phyloP scores from a whole-genome alignment of 176 grass and related monocot species.

The Triticum turgidum region DNA sequence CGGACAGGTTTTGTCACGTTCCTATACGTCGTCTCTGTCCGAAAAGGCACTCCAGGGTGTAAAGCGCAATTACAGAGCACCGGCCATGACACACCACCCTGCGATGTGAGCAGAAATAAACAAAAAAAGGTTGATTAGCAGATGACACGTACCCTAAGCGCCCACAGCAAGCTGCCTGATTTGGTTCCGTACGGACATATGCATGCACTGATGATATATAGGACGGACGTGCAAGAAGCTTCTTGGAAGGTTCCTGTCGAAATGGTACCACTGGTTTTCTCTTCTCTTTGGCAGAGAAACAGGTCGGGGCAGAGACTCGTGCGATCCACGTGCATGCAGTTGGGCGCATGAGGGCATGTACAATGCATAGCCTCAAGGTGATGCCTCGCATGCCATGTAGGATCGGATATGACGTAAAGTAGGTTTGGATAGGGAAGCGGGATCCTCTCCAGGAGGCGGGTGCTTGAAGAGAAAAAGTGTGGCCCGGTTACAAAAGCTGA shows the following conservation, averaged over 20 bases:
- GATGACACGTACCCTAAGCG: not conserved
- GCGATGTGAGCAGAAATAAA: not conserved
- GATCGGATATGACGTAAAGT: too few species aligned
- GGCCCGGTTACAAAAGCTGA: too few species aligned
- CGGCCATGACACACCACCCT: not conserved
- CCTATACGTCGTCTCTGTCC: not conserved
- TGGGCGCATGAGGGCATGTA: not conserved
- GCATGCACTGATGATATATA: not conserved
- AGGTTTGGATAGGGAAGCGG: too few species aligned
- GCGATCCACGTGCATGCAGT: not conserved
- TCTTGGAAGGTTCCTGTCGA: conserved; percentile 34
- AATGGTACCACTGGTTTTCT: not conserved
- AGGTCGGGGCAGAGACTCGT: not conserved
- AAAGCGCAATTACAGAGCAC: conserved; percentile 12
- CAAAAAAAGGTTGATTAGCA: not conserved
- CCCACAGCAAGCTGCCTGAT: not conserved
- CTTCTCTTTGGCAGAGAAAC: not conserved
- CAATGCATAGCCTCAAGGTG: too few species aligned
- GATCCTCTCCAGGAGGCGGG: too few species aligned
- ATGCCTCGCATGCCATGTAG: too few species aligned
- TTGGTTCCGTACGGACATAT: not conserved
- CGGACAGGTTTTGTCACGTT: not conserved
- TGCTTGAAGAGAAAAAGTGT: too few species aligned
- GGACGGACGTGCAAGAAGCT: conserved; percentile 9
- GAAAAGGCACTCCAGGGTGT: not conserved